Conservation (phyloP, 2,329 filamentous ascomycete genomes). For the Stagonosporopsis vannaccii region DNA sequence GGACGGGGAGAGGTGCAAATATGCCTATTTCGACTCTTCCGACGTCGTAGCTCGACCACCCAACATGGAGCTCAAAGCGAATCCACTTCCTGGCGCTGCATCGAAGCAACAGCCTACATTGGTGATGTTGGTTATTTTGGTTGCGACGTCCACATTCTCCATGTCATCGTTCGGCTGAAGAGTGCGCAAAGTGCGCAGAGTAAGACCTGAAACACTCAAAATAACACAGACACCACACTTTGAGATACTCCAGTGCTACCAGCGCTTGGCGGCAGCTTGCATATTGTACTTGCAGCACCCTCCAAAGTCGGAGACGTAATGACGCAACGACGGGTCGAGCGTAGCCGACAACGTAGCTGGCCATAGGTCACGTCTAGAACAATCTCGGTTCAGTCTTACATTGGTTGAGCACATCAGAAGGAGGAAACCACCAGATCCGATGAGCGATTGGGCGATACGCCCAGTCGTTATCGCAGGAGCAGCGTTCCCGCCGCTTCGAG, state of each 20-base stretch:
- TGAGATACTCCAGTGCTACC: neutral
- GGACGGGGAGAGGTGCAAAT: constrained; percentile 39
- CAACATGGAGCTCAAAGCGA: constrained; percentile 28
- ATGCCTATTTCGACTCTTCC: constrained; percentile 37
- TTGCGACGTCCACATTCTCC: constrained; percentile 11
- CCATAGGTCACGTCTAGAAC: neutral
- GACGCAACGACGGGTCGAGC: neutral
- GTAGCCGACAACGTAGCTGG: neutral
- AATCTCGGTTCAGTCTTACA: neutral
- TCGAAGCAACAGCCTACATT: constrained; percentile 12
- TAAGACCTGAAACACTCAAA: neutral
- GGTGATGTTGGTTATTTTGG: constrained; percentile 10
- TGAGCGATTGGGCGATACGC: neutral
- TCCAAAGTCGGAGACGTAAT: neutral
- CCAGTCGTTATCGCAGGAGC: neutral
- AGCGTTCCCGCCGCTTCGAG: neutral
- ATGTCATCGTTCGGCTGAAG: constrained; percentile 27
- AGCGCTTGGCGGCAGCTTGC: neutral
- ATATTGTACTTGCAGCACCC: neutral
- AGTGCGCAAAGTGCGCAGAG: neutral
- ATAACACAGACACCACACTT: neutral
- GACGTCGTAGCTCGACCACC: constrained; percentile 35
- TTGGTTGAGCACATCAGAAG: neutral
- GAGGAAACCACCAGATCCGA: neutral
- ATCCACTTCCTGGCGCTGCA: constrained; percentile 31